These are phyloP conservation scores for Pseudocercospora macadamiae DNA, from an alignment of 2,329 filamentous ascomycete species.

Conservation along the genomic window DNA sequence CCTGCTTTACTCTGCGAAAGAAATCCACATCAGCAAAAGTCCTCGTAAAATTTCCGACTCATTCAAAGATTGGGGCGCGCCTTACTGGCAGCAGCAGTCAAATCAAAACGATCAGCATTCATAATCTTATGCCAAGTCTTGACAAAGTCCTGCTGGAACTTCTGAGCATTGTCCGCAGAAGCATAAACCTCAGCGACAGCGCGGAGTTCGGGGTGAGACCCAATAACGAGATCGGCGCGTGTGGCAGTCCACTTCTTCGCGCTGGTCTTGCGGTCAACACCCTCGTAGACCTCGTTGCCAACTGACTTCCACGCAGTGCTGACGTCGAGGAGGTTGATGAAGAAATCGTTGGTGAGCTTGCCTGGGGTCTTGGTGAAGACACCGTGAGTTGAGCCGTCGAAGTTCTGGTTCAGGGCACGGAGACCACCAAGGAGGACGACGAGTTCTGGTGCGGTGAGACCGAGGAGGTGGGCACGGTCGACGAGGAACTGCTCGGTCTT, in stretches of 20 bases:
- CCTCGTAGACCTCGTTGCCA: conserved; percentile 63
- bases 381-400: conserved; percentile 67
- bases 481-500: conserved; percentile 70
- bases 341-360: conserved; percentile 77
- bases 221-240: conserved; percentile 70
- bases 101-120: conserved; percentile 72
- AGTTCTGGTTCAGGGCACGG: conserved; percentile 71
- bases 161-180: conserved; percentile 59
- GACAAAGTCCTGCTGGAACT: conserved; percentile 73
- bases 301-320: conserved; percentile 65
- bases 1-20: not conserved
- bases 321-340: conserved; percentile 75
- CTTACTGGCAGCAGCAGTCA: conserved; percentile 34
- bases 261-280: conserved; percentile 66
- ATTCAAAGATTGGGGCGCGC: conserved; percentile 18
- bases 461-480: conserved; percentile 72
- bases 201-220: conserved; percentile 73
- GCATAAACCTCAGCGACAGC: conserved; percentile 72
- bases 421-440: conserved; percentile 73
- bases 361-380: conserved; percentile 71
- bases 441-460: conserved; percentile 70
- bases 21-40: no score
- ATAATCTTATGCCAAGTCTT: conserved; percentile 74
- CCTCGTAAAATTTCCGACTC: no score
- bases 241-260: conserved; percentile 70